Percentiles rank a stretch among this genome's conserved stretches.
These are phyloP conservation scores for Vanilla planifolia DNA, from an alignment of 106 monocot genomes.

Conservation along the genomic window DNA sequence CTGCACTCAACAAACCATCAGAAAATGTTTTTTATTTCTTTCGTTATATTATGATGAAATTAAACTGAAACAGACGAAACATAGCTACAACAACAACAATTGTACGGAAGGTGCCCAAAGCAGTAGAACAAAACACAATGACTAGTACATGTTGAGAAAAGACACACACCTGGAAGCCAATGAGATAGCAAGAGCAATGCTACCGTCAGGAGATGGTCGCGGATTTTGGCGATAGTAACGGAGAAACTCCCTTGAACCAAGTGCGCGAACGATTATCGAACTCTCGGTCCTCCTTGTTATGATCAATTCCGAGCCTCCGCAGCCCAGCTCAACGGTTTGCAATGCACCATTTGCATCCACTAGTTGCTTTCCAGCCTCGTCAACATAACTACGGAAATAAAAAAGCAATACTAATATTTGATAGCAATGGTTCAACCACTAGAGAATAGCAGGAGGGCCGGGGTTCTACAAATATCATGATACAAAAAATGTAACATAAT, in stretches of 20 bases:
- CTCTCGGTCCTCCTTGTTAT: constrained; percentile 47
- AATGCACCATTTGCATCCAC: constrained; percentile 33
- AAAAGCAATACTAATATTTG: too few species aligned
- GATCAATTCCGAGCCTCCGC: constrained; percentile 71
- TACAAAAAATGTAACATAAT: too few species aligned
- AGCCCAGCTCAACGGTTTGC: constrained; percentile 61
- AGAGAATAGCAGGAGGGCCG: too few species aligned
- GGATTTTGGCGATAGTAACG: constrained; percentile 93
- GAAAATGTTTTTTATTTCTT: too few species aligned
- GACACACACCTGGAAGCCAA: constrained; percentile 74
- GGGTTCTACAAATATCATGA: too few species aligned
- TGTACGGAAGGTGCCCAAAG: too few species aligned
- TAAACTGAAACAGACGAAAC: too few species aligned
- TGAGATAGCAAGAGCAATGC: constrained; percentile 55
- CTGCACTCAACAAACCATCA: too few species aligned
- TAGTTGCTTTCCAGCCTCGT: constrained; percentile 74
- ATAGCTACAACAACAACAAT: too few species aligned
- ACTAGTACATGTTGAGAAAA: not conserved
- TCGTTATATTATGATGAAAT: too few species aligned
- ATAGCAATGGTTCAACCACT: too few species aligned
- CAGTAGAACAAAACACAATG: too few species aligned
- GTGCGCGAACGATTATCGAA: constrained; percentile 33
- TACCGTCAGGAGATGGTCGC: constrained; percentile 56
- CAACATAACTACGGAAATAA: constrained; percentile 49
- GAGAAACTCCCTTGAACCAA: constrained; percentile 90